phyloP scores from a whole-genome alignment of 805 yeast genomes.

The Yarrowia phangngaensis region DNA sequence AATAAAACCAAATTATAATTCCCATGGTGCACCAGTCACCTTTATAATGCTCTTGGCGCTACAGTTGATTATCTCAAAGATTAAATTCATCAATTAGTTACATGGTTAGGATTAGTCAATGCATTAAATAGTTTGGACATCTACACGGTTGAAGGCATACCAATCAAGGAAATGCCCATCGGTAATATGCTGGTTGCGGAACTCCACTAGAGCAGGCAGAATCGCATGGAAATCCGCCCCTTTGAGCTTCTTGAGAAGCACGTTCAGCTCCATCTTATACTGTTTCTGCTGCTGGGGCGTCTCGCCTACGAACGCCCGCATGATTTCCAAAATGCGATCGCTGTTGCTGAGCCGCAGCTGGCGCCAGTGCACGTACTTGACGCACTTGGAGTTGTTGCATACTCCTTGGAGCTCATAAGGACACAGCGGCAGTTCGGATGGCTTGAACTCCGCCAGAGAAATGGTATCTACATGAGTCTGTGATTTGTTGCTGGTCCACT shows the following conservation, averaged over 20 bases:
- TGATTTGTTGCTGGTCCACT: neutral
- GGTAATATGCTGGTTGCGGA: slow-evolving; percentile 12
- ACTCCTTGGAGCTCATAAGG: slow-evolving; percentile 24
- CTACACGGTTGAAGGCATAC: slow-evolving; percentile 25
- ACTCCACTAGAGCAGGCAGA: slow-evolving; percentile 10
- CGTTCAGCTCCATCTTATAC: slow-evolving; percentile 13
- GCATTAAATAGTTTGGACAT: slow-evolving; percentile 22
- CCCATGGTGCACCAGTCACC: too few species aligned
- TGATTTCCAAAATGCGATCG: slow-evolving; percentile 20
- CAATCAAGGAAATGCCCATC: slow-evolving; percentile 21
- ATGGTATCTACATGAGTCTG: slow-evolving; percentile 23
- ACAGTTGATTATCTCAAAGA: too few species aligned
- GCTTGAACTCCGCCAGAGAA: slow-evolving; percentile 25
- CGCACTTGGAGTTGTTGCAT: slow-evolving; percentile 24
- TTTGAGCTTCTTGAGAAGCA: slow-evolving; percentile 11
- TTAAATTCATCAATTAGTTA: too few species aligned
- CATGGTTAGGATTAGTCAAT: too few species aligned
- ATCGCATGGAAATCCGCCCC: slow-evolving; percentile 13
- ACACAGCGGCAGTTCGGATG: slow-evolving; percentile 17
- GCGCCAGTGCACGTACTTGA: slow-evolving; percentile 24
- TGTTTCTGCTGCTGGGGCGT: slow-evolving; percentile 15
- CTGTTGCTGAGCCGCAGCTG: slow-evolving; percentile 18
- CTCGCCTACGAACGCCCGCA: slow-evolving; percentile 24
- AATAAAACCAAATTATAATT: too few species aligned
- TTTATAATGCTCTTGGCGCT: too few species aligned